Base-by-base conservation (phyloP, 2,329 filamentous ascomycete species). In the Fusarium sacchari region DNA sequence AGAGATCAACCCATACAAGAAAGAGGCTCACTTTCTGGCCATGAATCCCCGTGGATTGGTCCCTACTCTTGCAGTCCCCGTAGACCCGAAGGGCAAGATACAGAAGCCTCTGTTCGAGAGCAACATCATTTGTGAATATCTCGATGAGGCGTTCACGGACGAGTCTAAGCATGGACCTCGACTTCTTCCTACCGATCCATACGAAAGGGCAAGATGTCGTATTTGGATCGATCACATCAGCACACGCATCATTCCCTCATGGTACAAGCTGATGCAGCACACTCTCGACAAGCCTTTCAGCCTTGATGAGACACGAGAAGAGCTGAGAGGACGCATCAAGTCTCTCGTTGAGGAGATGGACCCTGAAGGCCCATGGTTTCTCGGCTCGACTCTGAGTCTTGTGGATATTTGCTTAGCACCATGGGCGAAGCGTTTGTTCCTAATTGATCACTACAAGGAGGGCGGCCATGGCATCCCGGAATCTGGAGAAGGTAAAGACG, bases 1-100 rank as follows among this genome's bases (percentile, higher is more conserved):
- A 72, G 91, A 94, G 84, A 91, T 94, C 67, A 94, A 95, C 80
- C 93, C 93, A 0, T 95, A 95, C 84, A 85, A 91, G 80, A 95
- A 95, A 78, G 90, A 89, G 1, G 82, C 88, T 7, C 90, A 88
- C 3, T 91, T 95, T 34, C 84, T 95, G 28, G 85, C 87, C 14
- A 84, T 95, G 71, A 96, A 96, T 78, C 93, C 93, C 1, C 88
- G 92, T 18, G 93, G 93, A 2, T 85, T 95, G 3, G 91, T 95
- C 4, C 94, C 93, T 1, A 94, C 93, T 0, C 85, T 95, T 3
- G 86, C 82, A 3, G 86, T 89, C 18, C 85, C 85, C 0, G 68
- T 79, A 4, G 79, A 76, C 30, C 69, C 58, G 2, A 65, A 74
- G 6, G 80, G 80, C 37, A 77, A 77, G 55, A 73, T 80, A 42